phyloP scores from a whole-genome alignment of 495 filamentous ascomycete genomes.

The Paragyromitra xinjiangensis region DNA sequence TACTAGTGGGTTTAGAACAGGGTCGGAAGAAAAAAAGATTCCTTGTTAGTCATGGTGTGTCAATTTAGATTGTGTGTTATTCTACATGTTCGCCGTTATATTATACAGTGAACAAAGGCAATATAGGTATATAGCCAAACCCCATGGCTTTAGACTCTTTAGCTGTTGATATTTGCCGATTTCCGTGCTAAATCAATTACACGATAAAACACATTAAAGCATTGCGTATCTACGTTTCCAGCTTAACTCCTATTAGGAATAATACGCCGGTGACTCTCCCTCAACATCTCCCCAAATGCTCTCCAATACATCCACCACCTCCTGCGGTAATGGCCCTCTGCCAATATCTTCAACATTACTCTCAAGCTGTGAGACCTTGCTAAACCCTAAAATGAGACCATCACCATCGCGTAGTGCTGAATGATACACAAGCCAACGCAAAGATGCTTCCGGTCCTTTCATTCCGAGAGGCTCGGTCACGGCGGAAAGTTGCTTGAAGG shows the following conservation, averaged over 20 bases:
- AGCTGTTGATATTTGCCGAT: too few species aligned
- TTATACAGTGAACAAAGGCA: too few species aligned
- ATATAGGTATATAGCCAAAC: too few species aligned
- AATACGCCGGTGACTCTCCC: background rate
- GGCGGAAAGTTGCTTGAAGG: background rate
- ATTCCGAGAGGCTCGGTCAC: constrained; percentile 11
- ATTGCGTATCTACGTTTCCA: background rate
- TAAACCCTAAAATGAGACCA: constrained; percentile 13
- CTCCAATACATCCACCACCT: constrained; percentile 6
- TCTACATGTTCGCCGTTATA: too few species aligned
- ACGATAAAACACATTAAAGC: background rate
- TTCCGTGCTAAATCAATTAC: background rate
- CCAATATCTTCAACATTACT: background rate
- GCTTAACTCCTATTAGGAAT: background rate
- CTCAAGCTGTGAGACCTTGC: constrained; percentile 2
- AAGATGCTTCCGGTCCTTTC: background rate
- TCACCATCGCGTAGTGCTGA: constrained; percentile 1
- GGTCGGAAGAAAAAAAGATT: too few species aligned
- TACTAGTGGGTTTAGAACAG: too few species aligned
- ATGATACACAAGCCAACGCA: constrained; percentile 20
- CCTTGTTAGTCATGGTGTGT: too few species aligned
- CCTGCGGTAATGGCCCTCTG: constrained; percentile 1
- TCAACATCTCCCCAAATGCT: constrained; percentile 10
- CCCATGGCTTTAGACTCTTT: too few species aligned
- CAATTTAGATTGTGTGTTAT: too few species aligned